phyloP scores from a whole-genome alignment of 1,284 basidiomycete species.

The Serendipita sp. region DNA sequence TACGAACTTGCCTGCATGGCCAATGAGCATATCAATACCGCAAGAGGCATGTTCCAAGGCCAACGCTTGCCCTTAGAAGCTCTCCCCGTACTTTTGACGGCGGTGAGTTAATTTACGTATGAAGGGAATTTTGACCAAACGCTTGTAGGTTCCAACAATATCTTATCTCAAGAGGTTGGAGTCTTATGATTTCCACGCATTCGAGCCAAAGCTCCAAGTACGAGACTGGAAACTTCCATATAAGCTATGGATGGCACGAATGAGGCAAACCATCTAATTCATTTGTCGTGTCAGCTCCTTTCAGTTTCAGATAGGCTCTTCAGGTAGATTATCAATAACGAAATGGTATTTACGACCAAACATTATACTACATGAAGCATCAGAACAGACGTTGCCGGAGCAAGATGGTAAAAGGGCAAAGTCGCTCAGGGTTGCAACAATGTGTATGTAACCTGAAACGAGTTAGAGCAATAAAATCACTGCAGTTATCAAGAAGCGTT shows the following conservation, averaged over 20 bases:
- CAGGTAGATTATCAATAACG: too few species aligned
- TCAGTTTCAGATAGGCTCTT: too few species aligned
- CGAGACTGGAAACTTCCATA: slow-evolving; percentile 80
- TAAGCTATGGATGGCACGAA: slow-evolving; percentile 46
- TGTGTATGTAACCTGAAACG: too few species aligned
- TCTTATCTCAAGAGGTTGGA: slow-evolving; percentile 66
- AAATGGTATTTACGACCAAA: too few species aligned
- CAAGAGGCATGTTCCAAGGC: slow-evolving; percentile 60
- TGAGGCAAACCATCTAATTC: not conserved
- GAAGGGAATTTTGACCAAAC: slow-evolving; percentile 10
- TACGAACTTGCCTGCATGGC: slow-evolving; percentile 83
- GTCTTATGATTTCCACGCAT: slow-evolving; percentile 70
- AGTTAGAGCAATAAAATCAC: too few species aligned
- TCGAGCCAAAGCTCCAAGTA: slow-evolving; percentile 51
- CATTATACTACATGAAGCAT: too few species aligned
- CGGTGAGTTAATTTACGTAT: slow-evolving; percentile 36
- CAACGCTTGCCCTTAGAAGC: slow-evolving; percentile 47
- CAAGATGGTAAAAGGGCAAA: too few species aligned
- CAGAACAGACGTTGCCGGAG: too few species aligned
- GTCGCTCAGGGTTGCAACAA: too few species aligned
- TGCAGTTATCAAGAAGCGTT: too few species aligned
- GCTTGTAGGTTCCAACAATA: slow-evolving; percentile 53
- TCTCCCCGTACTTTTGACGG: slow-evolving; percentile 67
- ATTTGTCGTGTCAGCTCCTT: too few species aligned
- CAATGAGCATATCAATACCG: slow-evolving; percentile 81